Conservation (phyloP, 2,329 filamentous ascomycete genomes). For the Davidsoniella virescens region DNA sequence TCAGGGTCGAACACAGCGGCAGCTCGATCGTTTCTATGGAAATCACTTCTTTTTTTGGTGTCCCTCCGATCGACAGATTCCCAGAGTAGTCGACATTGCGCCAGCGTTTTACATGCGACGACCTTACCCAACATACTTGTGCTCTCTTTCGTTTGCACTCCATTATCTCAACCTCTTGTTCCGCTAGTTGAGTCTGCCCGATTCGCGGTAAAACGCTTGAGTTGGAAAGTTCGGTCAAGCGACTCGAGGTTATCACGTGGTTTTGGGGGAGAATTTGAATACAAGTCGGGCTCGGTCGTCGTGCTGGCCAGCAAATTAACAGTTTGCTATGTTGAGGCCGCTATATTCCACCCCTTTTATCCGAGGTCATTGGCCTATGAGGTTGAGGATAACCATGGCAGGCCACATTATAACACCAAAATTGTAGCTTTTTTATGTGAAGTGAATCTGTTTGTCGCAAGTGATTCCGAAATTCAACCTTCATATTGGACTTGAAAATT, state of each 20-base stretch:
- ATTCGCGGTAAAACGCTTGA: slow-evolving; percentile 7
- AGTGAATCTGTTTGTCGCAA: not conserved
- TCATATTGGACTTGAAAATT: too few species aligned
- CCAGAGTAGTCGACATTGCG: slow-evolving; percentile 36
- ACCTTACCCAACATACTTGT: too few species aligned
- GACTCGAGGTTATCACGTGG: not conserved
- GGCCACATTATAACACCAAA: slow-evolving; percentile 8
- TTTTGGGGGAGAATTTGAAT: not conserved
- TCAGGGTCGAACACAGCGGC: slow-evolving; percentile 55
- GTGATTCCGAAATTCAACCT: too few species aligned
- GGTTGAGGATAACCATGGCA: slow-evolving; percentile 78
- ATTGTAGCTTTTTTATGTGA: not conserved
- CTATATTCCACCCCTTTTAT: slow-evolving; percentile 84
- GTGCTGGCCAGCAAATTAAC: not conserved
- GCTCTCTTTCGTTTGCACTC: too few species aligned
- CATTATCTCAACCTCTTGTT: too few species aligned
- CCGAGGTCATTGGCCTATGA: slow-evolving; percentile 82
- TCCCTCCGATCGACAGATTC: slow-evolving; percentile 87
- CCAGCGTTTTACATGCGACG: not conserved
- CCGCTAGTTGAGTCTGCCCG: slow-evolving; percentile 1
- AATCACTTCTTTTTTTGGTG: slow-evolving; percentile 57
- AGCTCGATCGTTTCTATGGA: slow-evolving; percentile 72
- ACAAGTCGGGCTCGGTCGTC: not conserved
- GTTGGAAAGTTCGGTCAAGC: not conserved
- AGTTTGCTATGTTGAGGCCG: slow-evolving; percentile 31